Percentiles rank a stretch among this genome's conserved stretches.
These are phyloP conservation scores for Microcos paniculata DNA, from an alignment of 345 rosid species.

Conservation along the genomic window DNA sequence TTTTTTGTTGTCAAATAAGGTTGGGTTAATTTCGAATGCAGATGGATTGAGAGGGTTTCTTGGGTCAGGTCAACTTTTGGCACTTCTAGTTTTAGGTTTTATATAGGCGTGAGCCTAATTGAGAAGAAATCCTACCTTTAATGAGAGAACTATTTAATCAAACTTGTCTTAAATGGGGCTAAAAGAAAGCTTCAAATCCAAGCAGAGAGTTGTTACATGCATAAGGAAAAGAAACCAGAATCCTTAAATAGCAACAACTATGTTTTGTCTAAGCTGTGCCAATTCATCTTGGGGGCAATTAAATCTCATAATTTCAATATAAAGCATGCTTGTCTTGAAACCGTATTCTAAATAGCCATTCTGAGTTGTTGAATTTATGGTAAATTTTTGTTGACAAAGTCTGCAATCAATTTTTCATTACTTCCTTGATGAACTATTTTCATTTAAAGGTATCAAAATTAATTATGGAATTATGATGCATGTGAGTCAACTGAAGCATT, in stretches of 20 bases:
- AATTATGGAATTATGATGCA: neutral
- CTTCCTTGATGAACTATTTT: neutral
- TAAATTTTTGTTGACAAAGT: neutral
- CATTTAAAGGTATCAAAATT: no score
- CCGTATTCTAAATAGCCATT: no score
- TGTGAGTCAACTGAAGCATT: neutral
- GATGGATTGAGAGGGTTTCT: no score
- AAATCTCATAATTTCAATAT: neutral
- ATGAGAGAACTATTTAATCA: neutral
- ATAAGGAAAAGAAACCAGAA: neutral
- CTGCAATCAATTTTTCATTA: neutral
- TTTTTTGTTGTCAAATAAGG: no score
- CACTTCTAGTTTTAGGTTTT: no score
- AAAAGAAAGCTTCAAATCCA: neutral
- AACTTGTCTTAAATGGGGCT: neutral
- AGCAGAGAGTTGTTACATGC: neutral
- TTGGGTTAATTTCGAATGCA: no score
- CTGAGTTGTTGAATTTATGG: neutral
- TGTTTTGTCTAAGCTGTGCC: neutral
- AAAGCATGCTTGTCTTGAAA: neutral
- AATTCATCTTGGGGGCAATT: neutral
- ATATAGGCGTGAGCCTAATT: no score
- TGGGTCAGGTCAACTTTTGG: no score
- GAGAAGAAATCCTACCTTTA: conserved; percentile 8
- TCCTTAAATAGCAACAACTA: neutral